A percentile compares a stretch with the other conserved stretches of the same genome.
Evolutionary conservation across 2,329 filamentous ascomycete species (phyloP).

Genomic region (Coniochaeta prunicola): DNA sequence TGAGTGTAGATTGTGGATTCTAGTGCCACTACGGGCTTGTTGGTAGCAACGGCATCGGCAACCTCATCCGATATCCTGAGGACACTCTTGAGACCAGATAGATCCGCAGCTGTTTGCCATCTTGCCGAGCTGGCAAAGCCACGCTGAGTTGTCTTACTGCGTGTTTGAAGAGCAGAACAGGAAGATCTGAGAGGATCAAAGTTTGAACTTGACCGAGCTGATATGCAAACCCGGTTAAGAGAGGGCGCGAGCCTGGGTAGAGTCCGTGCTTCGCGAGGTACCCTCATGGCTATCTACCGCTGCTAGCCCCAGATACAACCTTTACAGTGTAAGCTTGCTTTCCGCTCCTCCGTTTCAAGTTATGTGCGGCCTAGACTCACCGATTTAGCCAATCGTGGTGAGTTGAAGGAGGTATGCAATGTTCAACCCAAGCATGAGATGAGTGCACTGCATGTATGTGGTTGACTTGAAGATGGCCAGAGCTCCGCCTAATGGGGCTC

Average conservation of each 20-base stretch:
- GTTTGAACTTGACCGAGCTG: neutral
- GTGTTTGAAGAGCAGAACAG: neutral
- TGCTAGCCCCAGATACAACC: too few relatives aligned
- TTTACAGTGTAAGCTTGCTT: too few relatives aligned
- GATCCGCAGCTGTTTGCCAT: neutral
- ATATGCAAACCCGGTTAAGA: neutral
- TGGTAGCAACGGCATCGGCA: slow-evolving; percentile 62
- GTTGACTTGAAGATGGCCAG: neutral
- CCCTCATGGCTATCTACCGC: neutral
- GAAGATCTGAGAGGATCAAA: neutral
- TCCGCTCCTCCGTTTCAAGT: too few relatives aligned
- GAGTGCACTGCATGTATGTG: too few relatives aligned
- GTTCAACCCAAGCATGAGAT: neutral
- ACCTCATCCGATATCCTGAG: slow-evolving; percentile 79
- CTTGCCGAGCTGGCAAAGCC: neutral
- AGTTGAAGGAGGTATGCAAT: neutral
- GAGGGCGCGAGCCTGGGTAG: neutral
- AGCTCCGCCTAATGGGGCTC: neutral
- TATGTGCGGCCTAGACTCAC: neutral
- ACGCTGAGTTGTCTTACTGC: neutral
- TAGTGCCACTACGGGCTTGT: slow-evolving; percentile 80
- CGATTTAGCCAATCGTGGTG: neutral
- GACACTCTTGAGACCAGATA: slow-evolving; percentile 32
- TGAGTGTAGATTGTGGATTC: slow-evolving; percentile 98
- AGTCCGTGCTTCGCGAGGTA: neutral